Conservation (phyloP, 2,329 filamentous ascomycete species). For the Hymenoscyphus linearis region DNA sequence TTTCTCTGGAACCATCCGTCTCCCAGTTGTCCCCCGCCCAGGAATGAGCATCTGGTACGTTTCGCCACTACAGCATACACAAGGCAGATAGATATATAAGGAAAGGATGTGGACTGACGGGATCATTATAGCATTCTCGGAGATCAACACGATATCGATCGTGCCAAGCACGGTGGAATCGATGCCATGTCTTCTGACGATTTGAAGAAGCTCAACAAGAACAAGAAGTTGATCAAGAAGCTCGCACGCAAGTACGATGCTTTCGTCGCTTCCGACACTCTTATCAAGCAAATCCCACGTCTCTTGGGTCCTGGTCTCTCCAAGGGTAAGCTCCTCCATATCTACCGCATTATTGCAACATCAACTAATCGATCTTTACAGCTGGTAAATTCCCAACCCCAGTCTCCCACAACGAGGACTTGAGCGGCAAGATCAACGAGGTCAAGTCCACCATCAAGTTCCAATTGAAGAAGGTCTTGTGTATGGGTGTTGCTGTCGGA, state of each 20-base stretch:
- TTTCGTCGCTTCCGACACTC: slow-evolving; percentile 91
- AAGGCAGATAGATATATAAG: slow-evolving; percentile 3
- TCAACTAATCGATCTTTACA: slow-evolving; percentile 38
- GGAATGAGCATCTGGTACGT: slow-evolving; percentile 77
- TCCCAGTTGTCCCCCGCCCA: slow-evolving; percentile 85
- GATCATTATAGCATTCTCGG: slow-evolving; percentile 62
- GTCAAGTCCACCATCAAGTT: slow-evolving; percentile 99
- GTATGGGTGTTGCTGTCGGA: slow-evolving; percentile 98
- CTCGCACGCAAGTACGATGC: slow-evolving; percentile 99
- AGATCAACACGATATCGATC: slow-evolving; percentile 98
- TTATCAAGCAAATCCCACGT: slow-evolving; percentile 99
- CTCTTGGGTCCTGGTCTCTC: slow-evolving; percentile 97
- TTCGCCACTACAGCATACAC: slow-evolving; percentile 18
- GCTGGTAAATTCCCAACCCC: slow-evolving; percentile 99
- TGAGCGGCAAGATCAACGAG: slow-evolving; percentile 92
- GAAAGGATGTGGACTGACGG: slow-evolving; percentile 27
- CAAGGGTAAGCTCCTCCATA: slow-evolving; percentile 60
- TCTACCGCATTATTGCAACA: background rate
- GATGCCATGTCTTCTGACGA: slow-evolving; percentile 98
- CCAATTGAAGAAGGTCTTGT: slow-evolving; percentile 99
- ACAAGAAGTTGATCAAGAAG: slow-evolving; percentile 99
- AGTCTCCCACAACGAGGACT: slow-evolving; percentile 93
- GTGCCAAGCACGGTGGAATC: slow-evolving; percentile 97
- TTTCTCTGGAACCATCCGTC: slow-evolving; percentile 99
- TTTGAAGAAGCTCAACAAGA: slow-evolving; percentile 99